Percentiles rank a stretch among this genome's conserved stretches.
Conservation (phyloP, 163 green algal genomes). For the Chlamydomonas reinhardtii region DNA sequence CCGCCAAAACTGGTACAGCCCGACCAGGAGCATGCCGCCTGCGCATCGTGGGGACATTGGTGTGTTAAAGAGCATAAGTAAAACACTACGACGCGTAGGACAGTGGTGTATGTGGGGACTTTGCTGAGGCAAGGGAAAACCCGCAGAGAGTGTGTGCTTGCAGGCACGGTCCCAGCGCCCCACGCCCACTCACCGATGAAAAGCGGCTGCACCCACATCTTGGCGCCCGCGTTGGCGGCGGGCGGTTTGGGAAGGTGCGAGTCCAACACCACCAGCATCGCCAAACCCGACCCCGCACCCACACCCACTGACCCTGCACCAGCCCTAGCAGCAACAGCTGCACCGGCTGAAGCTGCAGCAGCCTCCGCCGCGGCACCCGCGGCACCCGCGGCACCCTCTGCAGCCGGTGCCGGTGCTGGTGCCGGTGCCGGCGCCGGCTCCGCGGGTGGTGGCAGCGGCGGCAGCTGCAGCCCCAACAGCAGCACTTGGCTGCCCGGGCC, state of each 20-base stretch:
- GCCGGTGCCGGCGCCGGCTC: too few species aligned
- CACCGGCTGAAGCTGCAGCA: background rate
- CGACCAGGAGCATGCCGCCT: conserved; percentile 43
- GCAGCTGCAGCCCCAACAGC: background rate
- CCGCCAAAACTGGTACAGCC: conserved; percentile 44
- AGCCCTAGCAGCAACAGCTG: background rate
- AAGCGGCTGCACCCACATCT: conserved; percentile 34
- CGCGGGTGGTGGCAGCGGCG: background rate
- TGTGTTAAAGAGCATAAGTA: too few species aligned
- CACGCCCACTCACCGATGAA: conserved; percentile 33
- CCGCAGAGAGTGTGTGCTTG: too few species aligned
- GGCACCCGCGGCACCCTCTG: background rate
- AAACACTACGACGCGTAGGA: too few species aligned
- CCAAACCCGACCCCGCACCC: background rate
- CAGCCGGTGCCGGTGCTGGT: too few species aligned
- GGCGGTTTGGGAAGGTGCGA: background rate
- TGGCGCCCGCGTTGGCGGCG: background rate
- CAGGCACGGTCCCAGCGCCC: too few species aligned
- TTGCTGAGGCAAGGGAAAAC: too few species aligned
- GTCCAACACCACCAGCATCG: conserved; percentile 12
- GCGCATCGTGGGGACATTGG: background rate
- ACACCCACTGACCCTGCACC: background rate
- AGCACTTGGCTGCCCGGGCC: conserved; percentile 6
- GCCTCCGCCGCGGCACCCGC: background rate
- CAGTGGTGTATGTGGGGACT: too few species aligned